Evolutionary conservation across 257 asterid genomes (phyloP).

Genomic region (Solanum rostratum): DNA sequence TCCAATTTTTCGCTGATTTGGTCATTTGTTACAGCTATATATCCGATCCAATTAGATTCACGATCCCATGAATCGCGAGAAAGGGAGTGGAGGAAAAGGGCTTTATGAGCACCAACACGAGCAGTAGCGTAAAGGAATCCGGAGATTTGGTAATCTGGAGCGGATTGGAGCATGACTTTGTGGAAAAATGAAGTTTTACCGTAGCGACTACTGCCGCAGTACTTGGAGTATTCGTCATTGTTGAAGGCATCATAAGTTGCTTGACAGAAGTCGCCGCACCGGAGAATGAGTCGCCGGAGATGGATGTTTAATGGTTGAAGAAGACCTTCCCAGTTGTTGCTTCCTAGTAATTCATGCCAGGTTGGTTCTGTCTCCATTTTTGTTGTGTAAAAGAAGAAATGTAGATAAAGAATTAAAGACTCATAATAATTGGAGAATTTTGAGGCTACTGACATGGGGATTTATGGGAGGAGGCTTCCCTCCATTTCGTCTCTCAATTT

Average conservation of each 20-base stretch:
- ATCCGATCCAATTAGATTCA: constrained; percentile 67
- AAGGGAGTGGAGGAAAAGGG: constrained; percentile 46
- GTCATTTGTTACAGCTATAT: not conserved
- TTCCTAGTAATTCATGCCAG: constrained; percentile 57
- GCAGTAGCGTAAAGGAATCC: constrained; percentile 78
- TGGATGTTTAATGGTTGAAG: constrained; percentile 45
- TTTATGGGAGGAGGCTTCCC: no score
- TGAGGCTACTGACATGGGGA: not conserved
- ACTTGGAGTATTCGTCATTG: constrained; percentile 69
- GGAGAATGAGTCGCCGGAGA: constrained; percentile 68
- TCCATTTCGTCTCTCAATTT: no score
- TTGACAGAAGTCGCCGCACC: constrained; percentile 81
- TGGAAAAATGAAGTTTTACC: constrained; percentile 64
- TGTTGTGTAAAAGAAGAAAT: not conserved
- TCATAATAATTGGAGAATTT: not conserved
- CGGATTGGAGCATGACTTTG: constrained; percentile 45
- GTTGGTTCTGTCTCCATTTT: constrained; percentile 13
- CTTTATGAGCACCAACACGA: constrained; percentile 22
- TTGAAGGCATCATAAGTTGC: constrained; percentile 80
- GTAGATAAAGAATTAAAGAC: not conserved
- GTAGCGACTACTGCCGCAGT: constrained; percentile 69
- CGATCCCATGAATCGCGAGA: constrained; percentile 80
- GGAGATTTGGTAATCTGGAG: constrained; percentile 34
- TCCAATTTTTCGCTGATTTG: not conserved
- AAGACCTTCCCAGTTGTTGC: constrained; percentile 61